Evolutionary conservation across 2,329 filamentous ascomycete genomes (phyloP).

Genomic region (Zymoseptoria crescenta): DNA sequence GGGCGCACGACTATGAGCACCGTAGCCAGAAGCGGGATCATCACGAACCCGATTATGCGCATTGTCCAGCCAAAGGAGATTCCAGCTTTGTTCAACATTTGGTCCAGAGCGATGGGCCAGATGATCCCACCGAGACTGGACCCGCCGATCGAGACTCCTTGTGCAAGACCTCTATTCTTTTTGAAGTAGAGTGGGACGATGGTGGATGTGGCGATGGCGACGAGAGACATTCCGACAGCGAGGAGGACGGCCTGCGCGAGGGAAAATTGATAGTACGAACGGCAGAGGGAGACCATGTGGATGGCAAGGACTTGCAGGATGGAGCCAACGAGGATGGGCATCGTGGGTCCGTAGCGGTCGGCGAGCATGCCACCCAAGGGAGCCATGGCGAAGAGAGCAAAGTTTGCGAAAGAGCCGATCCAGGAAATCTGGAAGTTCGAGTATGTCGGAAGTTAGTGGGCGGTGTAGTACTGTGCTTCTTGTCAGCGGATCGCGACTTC

Average conservation of each 20-base stretch:
- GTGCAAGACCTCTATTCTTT: conserved; percentile 39
- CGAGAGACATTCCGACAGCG: conserved; percentile 36
- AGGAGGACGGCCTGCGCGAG: conserved; percentile 43
- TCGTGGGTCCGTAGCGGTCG: conserved; percentile 22
- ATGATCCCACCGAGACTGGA: conserved; percentile 47
- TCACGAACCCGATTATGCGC: conserved; percentile 44
- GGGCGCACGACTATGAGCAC: neutral
- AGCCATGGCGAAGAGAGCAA: conserved; percentile 22
- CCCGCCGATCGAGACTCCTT: conserved; percentile 42
- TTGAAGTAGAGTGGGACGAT: conserved; percentile 41
- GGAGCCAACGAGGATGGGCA: conserved; percentile 16
- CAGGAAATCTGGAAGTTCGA: conserved; percentile 24
- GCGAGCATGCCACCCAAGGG: conserved; percentile 22
- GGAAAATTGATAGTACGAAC: conserved; percentile 46
- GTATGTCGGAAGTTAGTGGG: conserved; percentile 12
- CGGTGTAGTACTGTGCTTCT: conserved; percentile 19
- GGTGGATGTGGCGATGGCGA: conserved; percentile 40
- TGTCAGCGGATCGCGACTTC: neutral
- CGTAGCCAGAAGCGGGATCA: conserved; percentile 32
- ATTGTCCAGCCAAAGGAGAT: conserved; percentile 49
- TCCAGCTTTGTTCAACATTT: conserved; percentile 39
- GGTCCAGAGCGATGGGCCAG: conserved; percentile 41
- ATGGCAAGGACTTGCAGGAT: conserved; percentile 37
- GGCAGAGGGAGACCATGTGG: conserved; percentile 41
- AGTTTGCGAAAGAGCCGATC: conserved; percentile 24